Conservation (phyloP, 352 stramenopile species). For the Discostella stelligera region DNA sequence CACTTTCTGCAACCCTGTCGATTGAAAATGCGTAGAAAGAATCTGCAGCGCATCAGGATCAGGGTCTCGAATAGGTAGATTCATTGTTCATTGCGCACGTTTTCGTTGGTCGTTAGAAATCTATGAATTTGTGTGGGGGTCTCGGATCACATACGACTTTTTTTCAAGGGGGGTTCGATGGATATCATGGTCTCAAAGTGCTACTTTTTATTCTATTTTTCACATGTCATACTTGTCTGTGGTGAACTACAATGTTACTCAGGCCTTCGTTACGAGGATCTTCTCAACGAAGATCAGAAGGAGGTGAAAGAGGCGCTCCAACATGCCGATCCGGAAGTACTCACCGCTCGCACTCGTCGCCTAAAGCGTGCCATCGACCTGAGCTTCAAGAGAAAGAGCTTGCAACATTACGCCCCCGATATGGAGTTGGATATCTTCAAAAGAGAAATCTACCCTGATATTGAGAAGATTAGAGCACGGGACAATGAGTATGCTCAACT, state of each 20-base stretch:
- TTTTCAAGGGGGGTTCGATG: not conserved
- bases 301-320: constrained; percentile 76
- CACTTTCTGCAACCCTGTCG: not conserved
- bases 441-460: constrained; percentile 68
- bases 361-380: constrained; percentile 82
- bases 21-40: not conserved
- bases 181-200: not conserved
- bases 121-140: not conserved
- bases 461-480: constrained; percentile 76
- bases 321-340: constrained; percentile 73
- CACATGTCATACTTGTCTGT: not conserved
- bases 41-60: not conserved
- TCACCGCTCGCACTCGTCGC: constrained; percentile 73
- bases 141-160: no score
- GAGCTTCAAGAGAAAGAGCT: constrained; percentile 80
- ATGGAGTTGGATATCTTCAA: constrained; percentile 74
- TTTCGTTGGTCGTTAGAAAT: not conserved
- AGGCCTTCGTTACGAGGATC: constrained; percentile 81
- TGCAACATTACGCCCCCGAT: constrained; percentile 75
- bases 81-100: not conserved
- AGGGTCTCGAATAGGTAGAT: not conserved
- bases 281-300: constrained; percentile 70
- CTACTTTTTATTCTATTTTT: no score
- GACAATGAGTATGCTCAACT: constrained; percentile 79
- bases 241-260: not conserved